Base-by-base conservation (phyloP, 1,284 basidiomycete species). In the Cutaneotrichosporon mucoides region DNA sequence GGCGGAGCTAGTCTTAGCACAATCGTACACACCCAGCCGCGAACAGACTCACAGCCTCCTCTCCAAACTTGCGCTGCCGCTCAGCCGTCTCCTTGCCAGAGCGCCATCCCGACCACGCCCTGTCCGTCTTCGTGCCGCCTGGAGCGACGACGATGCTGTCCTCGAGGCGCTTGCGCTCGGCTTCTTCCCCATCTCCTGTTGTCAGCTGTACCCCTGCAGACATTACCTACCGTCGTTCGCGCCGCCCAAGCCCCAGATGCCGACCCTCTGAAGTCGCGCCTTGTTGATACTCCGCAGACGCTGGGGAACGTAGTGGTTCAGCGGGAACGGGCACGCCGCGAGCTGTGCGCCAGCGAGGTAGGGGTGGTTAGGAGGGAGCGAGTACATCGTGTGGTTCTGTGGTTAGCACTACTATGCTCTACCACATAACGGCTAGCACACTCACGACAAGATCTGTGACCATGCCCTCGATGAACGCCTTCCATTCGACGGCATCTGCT, bases 361-460 rank as follows among this genome's bases (percentile, higher is more conserved):
- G 1, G 68, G 58, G 55, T 75, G 72, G 62, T 78, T 77, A 9
- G 67, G 67, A 2, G 74, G 73, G 0, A 76, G 66, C 4, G 72
- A 72, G 65, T 74, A 78, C 37, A 73, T 65, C 13, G 70, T 68
- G 68, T 75, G 75, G 53, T 76, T 71, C 76, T 78, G 66, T 9
- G 15, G 40, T 49, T 8, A 59, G 57, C 53, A 2, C 4, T 16
- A 6, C 8, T n/a, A 24, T 15, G 38, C 36, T 42, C 41, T 46
- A 40, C 6, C 24, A 24, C 24, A 24, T 24, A 24, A 24, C 24
- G 24, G 24, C 24, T 24, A 38, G 15, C 15, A 42, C 4, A 67
- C 75, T 57, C 46, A 76, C 75, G 12, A 75, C 63, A 0, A 78
- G 66, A 54, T 78, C 76, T 2, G 68, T 65, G 8, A 76, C 59